Conservation (phyloP, 352 stramenopile genomes). For the Phytophthora nicotianae region DNA sequence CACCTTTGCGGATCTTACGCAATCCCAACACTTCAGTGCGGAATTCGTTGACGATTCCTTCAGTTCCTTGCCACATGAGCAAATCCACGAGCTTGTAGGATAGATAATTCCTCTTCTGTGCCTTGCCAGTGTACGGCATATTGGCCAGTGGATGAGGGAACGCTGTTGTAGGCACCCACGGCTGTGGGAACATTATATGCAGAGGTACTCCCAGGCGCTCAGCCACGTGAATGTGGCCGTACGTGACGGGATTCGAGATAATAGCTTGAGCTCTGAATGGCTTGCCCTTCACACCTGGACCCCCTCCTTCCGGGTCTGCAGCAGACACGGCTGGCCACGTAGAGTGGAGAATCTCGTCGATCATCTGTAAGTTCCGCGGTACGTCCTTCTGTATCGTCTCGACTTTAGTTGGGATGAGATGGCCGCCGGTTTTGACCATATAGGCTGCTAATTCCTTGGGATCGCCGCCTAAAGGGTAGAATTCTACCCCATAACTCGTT, state of each 20-base stretch:
- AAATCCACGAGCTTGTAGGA: conserved; percentile 60
- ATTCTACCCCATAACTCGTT: conserved; percentile 64
- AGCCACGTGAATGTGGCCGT: conserved; percentile 92
- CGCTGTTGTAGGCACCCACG: conserved; percentile 80
- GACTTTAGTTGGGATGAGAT: conserved; percentile 66
- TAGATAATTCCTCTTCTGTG: conserved; percentile 49
- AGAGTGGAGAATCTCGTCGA: conserved; percentile 84
- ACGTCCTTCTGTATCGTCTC: conserved; percentile 65
- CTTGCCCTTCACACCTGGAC: conserved; percentile 31
- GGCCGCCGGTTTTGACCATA: conserved; percentile 89
- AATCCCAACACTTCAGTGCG: conserved; percentile 38
- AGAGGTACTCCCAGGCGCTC: conserved; percentile 90
- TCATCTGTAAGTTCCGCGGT: conserved; percentile 84
- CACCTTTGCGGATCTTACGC: conserved; percentile 43
- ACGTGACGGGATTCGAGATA: conserved; percentile 92
- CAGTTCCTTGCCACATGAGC: conserved; percentile 53
- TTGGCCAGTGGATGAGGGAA: conserved; percentile 91
- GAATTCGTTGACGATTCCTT: conserved; percentile 61
- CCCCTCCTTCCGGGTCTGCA: conserved; percentile 68
- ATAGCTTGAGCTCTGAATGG: conserved; percentile 90
- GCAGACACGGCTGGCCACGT: conserved; percentile 87
- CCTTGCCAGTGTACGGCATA: conserved; percentile 67
- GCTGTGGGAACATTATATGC: conserved; percentile 94
- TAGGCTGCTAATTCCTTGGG: conserved; percentile 80
- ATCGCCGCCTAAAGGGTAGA: conserved; percentile 73